Percentiles rank a stretch among this genome's conserved stretches.
phyloP scores from a whole-genome alignment of 345 rosid species.

The Microcos paniculata region DNA sequence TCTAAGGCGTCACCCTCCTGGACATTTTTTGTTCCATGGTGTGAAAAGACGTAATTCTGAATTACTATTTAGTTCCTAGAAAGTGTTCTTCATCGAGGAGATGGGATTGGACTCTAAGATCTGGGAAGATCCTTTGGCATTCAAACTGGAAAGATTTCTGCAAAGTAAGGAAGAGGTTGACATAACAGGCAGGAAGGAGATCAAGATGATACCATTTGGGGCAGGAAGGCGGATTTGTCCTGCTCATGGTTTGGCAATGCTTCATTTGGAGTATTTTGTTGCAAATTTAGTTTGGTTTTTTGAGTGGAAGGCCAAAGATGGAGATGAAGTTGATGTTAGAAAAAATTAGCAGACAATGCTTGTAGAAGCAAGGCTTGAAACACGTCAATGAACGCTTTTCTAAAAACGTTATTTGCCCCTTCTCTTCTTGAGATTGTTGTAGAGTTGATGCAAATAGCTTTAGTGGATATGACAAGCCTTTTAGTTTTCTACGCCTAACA shows the following conservation, averaged over 20 bases:
- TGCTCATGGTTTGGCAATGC: constrained; percentile 1
- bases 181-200: neutral
- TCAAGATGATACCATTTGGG: constrained; percentile 17
- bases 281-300: constrained; percentile 14
- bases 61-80: constrained; percentile 13
- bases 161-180: too few relatives aligned
- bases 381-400: too few relatives aligned
- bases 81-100: constrained; percentile 9
- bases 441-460: too few relatives aligned
- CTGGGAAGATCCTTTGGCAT: too few relatives aligned
- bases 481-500: too few relatives aligned
- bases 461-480: too few relatives aligned
- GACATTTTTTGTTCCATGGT: neutral
- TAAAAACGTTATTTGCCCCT: too few relatives aligned
- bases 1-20: too few relatives aligned
- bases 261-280: constrained; percentile 13
- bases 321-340: neutral
- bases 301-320: constrained; percentile 9
- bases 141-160: too few relatives aligned
- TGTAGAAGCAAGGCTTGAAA: too few relatives aligned
- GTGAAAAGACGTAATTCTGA: constrained; percentile 11
- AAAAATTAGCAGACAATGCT: too few relatives aligned
- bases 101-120: constrained; percentile 13
- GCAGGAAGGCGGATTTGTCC: constrained; percentile 19
- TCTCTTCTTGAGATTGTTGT: too few relatives aligned